Conservation (phyloP, 106 monocot genomes). For the Xerophyta viscosa region DNA sequence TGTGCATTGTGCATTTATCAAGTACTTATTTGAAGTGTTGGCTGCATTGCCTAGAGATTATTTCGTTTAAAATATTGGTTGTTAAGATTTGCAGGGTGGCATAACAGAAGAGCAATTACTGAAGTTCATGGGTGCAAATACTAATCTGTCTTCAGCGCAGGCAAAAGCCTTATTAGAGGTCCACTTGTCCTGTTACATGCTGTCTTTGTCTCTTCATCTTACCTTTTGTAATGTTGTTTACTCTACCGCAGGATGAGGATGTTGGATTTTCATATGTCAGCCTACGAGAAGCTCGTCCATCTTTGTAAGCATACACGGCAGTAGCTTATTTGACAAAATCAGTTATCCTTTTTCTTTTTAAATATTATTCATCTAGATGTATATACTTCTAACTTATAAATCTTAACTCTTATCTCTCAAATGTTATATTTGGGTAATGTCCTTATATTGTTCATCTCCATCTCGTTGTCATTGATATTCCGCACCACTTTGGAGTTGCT, state of each 20-base stretch:
- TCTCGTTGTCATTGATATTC: too few species aligned
- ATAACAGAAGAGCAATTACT: constrained; percentile 93
- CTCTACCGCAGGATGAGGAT: constrained; percentile 61
- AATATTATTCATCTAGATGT: too few species aligned
- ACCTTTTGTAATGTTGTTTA: background rate
- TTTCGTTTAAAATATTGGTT: constrained; percentile 26
- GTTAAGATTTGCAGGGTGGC: constrained; percentile 88
- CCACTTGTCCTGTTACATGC: background rate
- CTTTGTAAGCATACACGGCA: constrained; percentile 48
- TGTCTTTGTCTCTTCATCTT: background rate
- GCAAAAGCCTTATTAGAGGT: constrained; percentile 88
- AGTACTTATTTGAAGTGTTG: too few species aligned
- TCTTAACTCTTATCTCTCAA: too few species aligned
- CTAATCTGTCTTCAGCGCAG: constrained; percentile 45
- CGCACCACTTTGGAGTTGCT: too few species aligned
- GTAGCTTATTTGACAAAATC: too few species aligned
- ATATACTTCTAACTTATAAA: too few species aligned
- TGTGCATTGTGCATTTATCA: too few species aligned
- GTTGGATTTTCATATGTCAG: constrained; percentile 79
- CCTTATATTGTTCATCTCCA: too few species aligned
- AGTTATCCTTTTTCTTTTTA: too few species aligned
- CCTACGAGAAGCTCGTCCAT: constrained; percentile 70
- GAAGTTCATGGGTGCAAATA: constrained; percentile 95
- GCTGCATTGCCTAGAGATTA: background rate
- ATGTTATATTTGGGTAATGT: too few species aligned